These are phyloP conservation scores for Podaxis sp. DNA, from an alignment of 768 basidiomycete genomes.

Conservation along the genomic window DNA sequence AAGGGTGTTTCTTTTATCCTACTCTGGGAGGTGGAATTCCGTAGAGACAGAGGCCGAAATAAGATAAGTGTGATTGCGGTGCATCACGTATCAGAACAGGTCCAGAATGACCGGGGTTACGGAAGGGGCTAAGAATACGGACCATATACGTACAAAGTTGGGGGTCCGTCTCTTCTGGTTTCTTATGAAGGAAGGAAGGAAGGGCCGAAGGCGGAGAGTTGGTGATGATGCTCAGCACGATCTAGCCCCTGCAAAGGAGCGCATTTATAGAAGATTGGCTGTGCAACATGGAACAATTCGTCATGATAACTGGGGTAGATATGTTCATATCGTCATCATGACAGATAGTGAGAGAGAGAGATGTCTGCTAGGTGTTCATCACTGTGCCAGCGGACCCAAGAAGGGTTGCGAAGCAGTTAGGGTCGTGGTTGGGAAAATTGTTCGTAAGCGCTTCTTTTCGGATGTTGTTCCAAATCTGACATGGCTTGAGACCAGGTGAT, in stretches of 20 bases:
- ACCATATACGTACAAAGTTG: slow-evolving; percentile 7
- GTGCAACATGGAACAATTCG: not conserved
- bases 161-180: not conserved
- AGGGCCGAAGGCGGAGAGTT: not conserved
- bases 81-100: slow-evolving; percentile 7
- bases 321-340: not conserved
- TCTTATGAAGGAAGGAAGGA: not conserved
- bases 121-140: slow-evolving; percentile 1
- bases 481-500: not conserved
- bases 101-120: slow-evolving; percentile 9
- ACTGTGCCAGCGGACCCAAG: slow-evolving; percentile 1
- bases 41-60: not conserved
- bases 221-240: not conserved
- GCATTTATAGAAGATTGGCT: not conserved
- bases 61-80: not conserved
- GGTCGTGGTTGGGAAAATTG: slow-evolving; percentile 8
- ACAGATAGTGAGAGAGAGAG: not conserved
- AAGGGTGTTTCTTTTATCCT: not conserved
- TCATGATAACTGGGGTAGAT: not conserved
- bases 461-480: not conserved
- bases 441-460: slow-evolving; percentile 10
- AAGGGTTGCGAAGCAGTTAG: slow-evolving; percentile 6
- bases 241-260: not conserved
- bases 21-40: not conserved
- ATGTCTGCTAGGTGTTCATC: not conserved